A percentile compares a stretch with the other conserved stretches of the same genome.
Conservation (phyloP, 768 basidiomycete species). For the Calocera viscosa region DNA sequence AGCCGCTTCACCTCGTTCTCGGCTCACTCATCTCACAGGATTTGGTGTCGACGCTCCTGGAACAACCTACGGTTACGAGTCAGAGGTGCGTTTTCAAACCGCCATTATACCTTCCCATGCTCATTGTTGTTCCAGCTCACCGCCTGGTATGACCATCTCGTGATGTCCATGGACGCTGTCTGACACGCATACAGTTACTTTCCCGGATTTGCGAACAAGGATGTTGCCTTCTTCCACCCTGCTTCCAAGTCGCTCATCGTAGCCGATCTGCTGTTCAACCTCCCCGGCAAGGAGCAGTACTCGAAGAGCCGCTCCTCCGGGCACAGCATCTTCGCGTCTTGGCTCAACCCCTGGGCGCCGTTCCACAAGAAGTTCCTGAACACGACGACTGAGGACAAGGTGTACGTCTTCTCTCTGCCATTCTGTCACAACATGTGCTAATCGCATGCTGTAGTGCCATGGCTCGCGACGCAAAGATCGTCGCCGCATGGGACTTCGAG, state of each 20-base stretch:
- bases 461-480: slow-evolving; percentile 50
- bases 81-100: slow-evolving; percentile 35
- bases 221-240: slow-evolving; percentile 69
- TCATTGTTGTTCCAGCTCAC: slow-evolving; percentile 30
- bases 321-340: not conserved
- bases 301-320: not conserved
- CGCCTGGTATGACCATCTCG: slow-evolving; percentile 33
- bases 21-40: slow-evolving; percentile 24
- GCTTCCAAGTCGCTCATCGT: slow-evolving; percentile 59
- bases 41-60: slow-evolving; percentile 53
- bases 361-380: not conserved
- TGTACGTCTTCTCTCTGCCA: slow-evolving; percentile 16
- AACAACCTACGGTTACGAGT: slow-evolving; percentile 67
- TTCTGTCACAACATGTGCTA: slow-evolving; percentile 16
- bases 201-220: slow-evolving; percentile 57
- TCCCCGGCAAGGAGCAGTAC: slow-evolving; percentile 60
- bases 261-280: slow-evolving; percentile 74
- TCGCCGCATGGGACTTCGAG: slow-evolving; percentile 61
- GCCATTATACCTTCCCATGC: not conserved
- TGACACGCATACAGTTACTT: slow-evolving; percentile 43
- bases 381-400: slow-evolving; percentile 23
- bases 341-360: not conserved
- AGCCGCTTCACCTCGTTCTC: not conserved
- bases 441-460: slow-evolving; percentile 32
- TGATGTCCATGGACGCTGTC: not conserved